These are phyloP conservation scores for Pulchroboletus neoregius DNA, from an alignment of 1,284 basidiomycete species.

Conservation along the genomic window DNA sequence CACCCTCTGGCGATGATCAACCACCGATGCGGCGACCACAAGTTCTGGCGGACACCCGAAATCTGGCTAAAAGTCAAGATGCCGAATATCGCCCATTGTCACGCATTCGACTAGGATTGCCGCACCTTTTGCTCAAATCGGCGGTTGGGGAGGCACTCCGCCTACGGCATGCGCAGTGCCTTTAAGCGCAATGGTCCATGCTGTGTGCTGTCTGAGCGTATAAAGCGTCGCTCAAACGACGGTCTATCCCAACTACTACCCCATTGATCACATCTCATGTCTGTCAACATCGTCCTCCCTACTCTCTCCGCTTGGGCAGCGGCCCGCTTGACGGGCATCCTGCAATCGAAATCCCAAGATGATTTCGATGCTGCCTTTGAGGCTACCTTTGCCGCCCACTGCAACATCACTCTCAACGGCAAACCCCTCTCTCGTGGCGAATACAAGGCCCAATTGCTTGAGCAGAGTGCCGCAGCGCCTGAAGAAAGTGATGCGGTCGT, in stretches of 20 bases:
- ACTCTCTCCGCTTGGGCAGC: constrained; percentile 37
- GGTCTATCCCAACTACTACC: neutral
- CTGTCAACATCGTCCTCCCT: constrained; percentile 33
- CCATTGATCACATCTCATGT: constrained; percentile 17
- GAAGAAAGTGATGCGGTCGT: constrained; percentile 20
- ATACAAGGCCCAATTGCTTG: constrained; percentile 29
- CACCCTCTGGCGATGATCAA: neutral
- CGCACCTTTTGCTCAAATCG: too few relatives aligned
- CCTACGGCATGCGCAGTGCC: neutral
- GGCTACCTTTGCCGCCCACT: constrained; percentile 31
- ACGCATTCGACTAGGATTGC: too few relatives aligned
- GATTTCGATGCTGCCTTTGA: constrained; percentile 36
- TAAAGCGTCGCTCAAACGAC: constrained; percentile 6
- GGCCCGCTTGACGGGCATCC: constrained; percentile 32
- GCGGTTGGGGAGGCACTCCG: too few relatives aligned
- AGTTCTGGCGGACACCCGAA: neutral
- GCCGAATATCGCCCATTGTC: neutral
- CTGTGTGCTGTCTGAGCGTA: constrained; percentile 6
- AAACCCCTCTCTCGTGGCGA: constrained; percentile 23
- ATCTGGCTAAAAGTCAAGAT: constrained; percentile 3
- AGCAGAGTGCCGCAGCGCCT: constrained; percentile 24
- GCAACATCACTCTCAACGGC: constrained; percentile 36
- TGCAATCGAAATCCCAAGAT: constrained; percentile 30
- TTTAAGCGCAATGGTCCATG: neutral
- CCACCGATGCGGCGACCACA: neutral